Evolutionary conservation across 2,329 filamentous ascomycete species (phyloP).

Genomic region (Dactylellina sp.): DNA sequence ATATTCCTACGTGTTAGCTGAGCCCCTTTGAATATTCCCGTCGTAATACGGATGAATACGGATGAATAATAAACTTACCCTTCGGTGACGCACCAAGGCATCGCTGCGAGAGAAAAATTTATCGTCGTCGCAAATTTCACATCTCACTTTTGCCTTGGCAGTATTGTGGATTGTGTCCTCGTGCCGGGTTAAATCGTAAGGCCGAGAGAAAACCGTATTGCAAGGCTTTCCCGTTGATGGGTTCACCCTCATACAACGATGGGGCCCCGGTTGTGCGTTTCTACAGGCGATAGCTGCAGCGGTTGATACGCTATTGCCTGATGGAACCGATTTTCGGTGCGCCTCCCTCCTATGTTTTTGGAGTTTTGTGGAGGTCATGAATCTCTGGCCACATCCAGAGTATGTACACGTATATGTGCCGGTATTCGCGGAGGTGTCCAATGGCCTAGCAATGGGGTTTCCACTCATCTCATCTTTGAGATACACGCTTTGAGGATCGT

Average conservation of each 20-base stretch:
- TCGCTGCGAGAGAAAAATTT: constrained; percentile 97
- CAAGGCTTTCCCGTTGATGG: constrained; percentile 94
- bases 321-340: constrained; percentile 78
- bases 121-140: constrained; percentile 91
- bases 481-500: constrained; percentile 25
- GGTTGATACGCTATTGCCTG: constrained; percentile 67
- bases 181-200: constrained; percentile 95
- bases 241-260: constrained; percentile 92
- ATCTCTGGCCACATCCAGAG: constrained; percentile 86
- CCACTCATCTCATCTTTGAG: constrained; percentile 45
- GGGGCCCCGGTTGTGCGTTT: constrained; percentile 91
- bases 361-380: constrained; percentile 85
- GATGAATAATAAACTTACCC: constrained; percentile 58
- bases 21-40: constrained; percentile 26
- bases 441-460: constrained; percentile 30
- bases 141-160: constrained; percentile 92
- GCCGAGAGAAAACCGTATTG: constrained; percentile 91
- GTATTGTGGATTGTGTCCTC: constrained; percentile 98
- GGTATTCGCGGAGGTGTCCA: constrained; percentile 72
- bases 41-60: constrained; percentile 15
- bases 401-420: constrained; percentile 98
- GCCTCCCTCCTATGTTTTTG: constrained; percentile 97
- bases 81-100: constrained; percentile 90
- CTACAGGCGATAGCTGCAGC: constrained; percentile 69
- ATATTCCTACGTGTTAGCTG: constrained; percentile 58